phyloP scores from a whole-genome alignment of 768 basidiomycete genomes.

The Kwoniella pini region DNA sequence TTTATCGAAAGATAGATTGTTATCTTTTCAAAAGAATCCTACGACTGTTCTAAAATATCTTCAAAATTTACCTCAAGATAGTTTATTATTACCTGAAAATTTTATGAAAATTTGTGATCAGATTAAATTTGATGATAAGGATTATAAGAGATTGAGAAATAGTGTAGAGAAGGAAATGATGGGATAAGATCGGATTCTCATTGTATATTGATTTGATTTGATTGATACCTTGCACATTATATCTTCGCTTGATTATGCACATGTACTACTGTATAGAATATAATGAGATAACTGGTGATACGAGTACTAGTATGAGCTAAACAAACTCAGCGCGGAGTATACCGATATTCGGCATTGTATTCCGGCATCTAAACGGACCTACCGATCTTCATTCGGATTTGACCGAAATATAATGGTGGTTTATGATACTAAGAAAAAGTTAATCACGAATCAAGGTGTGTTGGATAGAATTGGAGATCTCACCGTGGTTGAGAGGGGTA shows the following conservation, averaged over 20 bases:
- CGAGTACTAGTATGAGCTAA: too few species aligned
- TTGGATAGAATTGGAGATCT: background rate
- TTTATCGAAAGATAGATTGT: conserved; percentile 38
- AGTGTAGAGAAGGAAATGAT: conserved; percentile 45
- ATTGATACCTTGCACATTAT: too few species aligned
- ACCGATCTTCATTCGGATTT: background rate
- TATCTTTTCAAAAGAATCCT: conserved; percentile 28
- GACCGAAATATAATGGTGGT: background rate
- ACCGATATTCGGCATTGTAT: too few species aligned
- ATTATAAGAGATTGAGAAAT: conserved; percentile 34
- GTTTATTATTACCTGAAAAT: conserved; percentile 42
- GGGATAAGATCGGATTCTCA: conserved; percentile 2
- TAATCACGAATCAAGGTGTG: background rate
- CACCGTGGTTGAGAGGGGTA: too few species aligned
- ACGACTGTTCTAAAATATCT: conserved; percentile 36
- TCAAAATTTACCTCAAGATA: conserved; percentile 40
- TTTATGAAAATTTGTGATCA: conserved; percentile 43
- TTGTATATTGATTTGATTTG: too few species aligned
- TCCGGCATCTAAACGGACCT: too few species aligned
- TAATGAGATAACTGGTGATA: too few species aligned
- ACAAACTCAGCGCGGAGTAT: background rate
- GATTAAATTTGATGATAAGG: conserved; percentile 45
- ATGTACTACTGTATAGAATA: too few species aligned
- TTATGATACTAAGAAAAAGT: background rate
- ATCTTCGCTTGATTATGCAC: too few species aligned